These are phyloP conservation scores for Penicillium sp. DNA, from an alignment of 2,329 filamentous ascomycete genomes.

Conservation along the genomic window DNA sequence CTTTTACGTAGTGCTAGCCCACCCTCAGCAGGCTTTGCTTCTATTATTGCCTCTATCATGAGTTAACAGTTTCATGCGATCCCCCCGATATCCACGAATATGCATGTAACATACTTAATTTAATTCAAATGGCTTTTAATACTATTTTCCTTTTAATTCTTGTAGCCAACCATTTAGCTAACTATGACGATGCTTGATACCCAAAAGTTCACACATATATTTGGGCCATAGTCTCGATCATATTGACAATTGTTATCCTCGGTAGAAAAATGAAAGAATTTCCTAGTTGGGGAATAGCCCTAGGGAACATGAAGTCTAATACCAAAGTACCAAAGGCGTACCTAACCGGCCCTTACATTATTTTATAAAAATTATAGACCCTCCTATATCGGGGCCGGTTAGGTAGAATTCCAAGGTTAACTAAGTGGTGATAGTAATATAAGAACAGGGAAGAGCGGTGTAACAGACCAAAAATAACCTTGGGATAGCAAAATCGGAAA, in stretches of 20 bases:
- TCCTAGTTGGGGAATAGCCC: too few relatives aligned
- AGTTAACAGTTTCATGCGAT: conserved; percentile 3
- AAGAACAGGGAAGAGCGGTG: too few relatives aligned
- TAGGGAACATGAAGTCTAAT: too few relatives aligned
- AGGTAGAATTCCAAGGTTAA: too few relatives aligned
- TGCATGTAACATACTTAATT: conserved; percentile 1
- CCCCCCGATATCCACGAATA: conserved; percentile 6
- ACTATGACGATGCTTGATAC: neutral
- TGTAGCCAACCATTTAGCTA: neutral
- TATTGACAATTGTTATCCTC: neutral
- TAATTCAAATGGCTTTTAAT: neutral
- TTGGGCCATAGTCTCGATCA: neutral
- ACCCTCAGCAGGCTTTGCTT: neutral
- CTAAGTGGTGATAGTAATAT: too few relatives aligned
- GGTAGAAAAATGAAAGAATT: neutral
- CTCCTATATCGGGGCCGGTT: too few relatives aligned
- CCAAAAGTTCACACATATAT: neutral
- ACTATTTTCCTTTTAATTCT: neutral
- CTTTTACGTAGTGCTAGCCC: neutral
- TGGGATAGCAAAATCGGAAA: too few relatives aligned
- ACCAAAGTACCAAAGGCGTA: too few relatives aligned
- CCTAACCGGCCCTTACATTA: too few relatives aligned
- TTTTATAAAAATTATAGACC: too few relatives aligned
- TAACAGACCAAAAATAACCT: too few relatives aligned
- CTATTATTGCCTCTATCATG: neutral